A percentile compares a stretch with the other conserved stretches of the same genome.
phyloP scores from a whole-genome alignment of 2,329 filamentous ascomycete species.

The Fusarium hainanense region DNA sequence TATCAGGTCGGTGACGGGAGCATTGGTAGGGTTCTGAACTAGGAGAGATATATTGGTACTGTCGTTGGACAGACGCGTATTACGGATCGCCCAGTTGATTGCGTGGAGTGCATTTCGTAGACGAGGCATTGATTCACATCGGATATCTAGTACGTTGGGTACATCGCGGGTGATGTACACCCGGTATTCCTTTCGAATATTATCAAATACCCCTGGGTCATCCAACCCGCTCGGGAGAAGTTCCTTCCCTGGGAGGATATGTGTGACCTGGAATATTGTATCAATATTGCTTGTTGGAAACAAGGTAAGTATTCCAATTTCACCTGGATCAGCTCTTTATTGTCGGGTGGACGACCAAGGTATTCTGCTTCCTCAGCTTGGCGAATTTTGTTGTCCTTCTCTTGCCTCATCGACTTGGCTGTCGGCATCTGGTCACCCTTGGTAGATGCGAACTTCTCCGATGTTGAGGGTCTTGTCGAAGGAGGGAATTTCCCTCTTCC shows the following conservation, averaged over 20 bases:
- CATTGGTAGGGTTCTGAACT: conserved; percentile 43
- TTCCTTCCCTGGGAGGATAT: conserved; percentile 48
- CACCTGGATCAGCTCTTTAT: conserved; percentile 43
- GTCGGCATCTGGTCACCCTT: conserved; percentile 24
- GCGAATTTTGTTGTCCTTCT: conserved; percentile 27
- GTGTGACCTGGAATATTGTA: conserved; percentile 15
- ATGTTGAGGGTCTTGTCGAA: neutral
- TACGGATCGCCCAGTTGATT: conserved; percentile 49
- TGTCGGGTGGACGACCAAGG: conserved; percentile 41
- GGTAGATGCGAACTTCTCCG: conserved; percentile 1
- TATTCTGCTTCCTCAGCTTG: conserved; percentile 37
- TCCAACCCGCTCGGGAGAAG: conserved; percentile 45
- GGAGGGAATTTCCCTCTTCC: neutral
- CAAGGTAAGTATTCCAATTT: neutral
- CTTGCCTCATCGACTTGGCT: conserved; percentile 41
- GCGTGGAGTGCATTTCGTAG: conserved; percentile 46
- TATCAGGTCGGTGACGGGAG: conserved; percentile 29
- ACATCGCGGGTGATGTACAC: conserved; percentile 49
- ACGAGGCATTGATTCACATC: conserved; percentile 34
- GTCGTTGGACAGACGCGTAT: conserved; percentile 48
- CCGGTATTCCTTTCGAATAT: conserved; percentile 44
- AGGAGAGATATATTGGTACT: conserved; percentile 43
- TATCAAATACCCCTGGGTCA: conserved; percentile 40
- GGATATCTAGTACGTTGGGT: conserved; percentile 45
- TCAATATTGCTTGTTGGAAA: neutral